Evolutionary conservation across 129 eudicot species (phyloP).

Genomic region (Saposhnikovia divaricata): DNA sequence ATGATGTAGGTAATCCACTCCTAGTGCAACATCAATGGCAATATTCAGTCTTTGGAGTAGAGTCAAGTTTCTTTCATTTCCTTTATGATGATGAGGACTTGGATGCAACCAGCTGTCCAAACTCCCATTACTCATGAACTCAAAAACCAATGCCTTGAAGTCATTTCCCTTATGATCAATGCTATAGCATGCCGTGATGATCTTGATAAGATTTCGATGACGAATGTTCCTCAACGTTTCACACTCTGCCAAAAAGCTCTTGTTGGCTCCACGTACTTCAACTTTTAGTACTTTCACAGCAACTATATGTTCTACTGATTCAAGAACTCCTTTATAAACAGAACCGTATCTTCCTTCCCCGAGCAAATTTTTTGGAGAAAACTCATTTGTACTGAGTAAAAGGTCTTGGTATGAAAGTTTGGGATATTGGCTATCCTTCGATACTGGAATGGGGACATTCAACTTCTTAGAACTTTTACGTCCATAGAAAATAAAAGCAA

Average conservation of each 20-base stretch:
- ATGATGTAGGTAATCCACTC: slow-evolving; percentile 17
- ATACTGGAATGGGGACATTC: no score
- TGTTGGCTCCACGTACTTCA: slow-evolving; percentile 5
- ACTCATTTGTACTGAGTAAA: slow-evolving; percentile 7
- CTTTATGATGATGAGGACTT: not conserved
- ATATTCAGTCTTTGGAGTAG: slow-evolving; percentile 11
- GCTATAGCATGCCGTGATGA: slow-evolving; percentile 1
- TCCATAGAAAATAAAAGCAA: not conserved
- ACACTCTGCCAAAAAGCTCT: slow-evolving; percentile 16
- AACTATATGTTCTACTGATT: not conserved
- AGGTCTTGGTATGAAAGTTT: slow-evolving; percentile 8
- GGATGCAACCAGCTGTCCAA: slow-evolving; percentile 20
- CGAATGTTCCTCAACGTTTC: slow-evolving; percentile 10
- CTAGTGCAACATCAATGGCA: slow-evolving; percentile 15
- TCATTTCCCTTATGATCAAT: not conserved
- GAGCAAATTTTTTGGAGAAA: not conserved
- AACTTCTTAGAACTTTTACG: not conserved
- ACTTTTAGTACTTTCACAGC: slow-evolving; percentile 16
- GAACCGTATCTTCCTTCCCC: slow-evolving; percentile 17
- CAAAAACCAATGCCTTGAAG: slow-evolving; percentile 15
- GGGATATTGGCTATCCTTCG: not conserved
- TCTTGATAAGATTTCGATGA: slow-evolving; percentile 18
- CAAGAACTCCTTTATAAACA: slow-evolving; percentile 13
- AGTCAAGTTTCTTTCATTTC: not conserved
- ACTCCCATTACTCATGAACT: slow-evolving; percentile 16